Percentiles rank a stretch among this genome's conserved stretches.
Evolutionary conservation across 345 rosid genomes (phyloP).

Genomic region (Arabidopsis suecica): DNA sequence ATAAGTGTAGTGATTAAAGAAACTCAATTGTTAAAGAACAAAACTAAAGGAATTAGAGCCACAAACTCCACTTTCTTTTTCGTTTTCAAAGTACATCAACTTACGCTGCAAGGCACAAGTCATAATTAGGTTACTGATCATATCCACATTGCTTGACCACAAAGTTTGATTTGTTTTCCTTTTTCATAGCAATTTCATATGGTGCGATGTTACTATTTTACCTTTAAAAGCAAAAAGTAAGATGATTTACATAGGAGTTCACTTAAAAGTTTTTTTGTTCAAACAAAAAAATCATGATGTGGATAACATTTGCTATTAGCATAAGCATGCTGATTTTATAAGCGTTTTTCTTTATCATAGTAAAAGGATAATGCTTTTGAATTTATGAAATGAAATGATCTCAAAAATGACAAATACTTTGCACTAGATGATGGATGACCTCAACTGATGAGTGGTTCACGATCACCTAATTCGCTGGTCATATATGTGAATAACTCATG

Average conservation of each 20-base stretch:
- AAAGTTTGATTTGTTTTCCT: constrained; percentile 44
- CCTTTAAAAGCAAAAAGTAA: constrained; percentile 15
- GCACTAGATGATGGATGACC: background rate
- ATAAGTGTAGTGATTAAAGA: constrained; percentile 16
- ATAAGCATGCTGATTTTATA: constrained; percentile 23
- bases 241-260: constrained; percentile 21
- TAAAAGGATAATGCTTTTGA: no score
- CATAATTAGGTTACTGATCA: constrained; percentile 42
- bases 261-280: constrained; percentile 17
- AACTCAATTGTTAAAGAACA: constrained; percentile 13
- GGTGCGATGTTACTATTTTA: constrained; percentile 41
- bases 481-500: constrained; percentile 1
- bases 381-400: background rate
- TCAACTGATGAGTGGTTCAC: constrained; percentile 3
- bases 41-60: constrained; percentile 24
- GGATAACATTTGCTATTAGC: constrained; percentile 22
- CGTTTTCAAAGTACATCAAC: constrained; percentile 41
- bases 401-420: background rate
- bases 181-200: constrained; percentile 13
- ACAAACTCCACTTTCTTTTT: constrained; percentile 16
- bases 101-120: constrained; percentile 45
- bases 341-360: background rate
- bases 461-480: constrained; percentile 11
- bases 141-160: constrained; percentile 44
- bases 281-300: background rate